Evolutionary conservation across 1,139 yeast species (phyloP).

Genomic region (Yamadazyma blattariae): DNA sequence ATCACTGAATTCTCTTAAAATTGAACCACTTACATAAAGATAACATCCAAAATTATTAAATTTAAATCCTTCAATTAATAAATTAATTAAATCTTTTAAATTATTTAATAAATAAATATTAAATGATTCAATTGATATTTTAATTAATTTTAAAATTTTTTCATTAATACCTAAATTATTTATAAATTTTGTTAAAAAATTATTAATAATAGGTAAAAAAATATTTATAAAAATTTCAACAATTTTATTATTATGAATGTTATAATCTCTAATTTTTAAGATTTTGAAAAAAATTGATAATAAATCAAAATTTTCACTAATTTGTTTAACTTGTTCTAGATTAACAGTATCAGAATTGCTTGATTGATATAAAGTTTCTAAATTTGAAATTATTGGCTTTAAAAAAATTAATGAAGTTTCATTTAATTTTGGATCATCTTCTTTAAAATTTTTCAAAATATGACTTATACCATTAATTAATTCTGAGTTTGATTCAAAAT

Average conservation of each 20-base stretch:
- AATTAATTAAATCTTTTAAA: conserved; percentile 61
- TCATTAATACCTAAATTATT: conserved; percentile 64
- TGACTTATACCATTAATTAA: conserved; percentile 90
- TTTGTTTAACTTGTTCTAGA: conserved; percentile 23
- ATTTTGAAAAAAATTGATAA: conserved; percentile 68
- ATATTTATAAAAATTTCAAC: conserved; percentile 53
- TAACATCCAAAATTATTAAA: conserved; percentile 75
- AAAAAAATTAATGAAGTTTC: conserved; percentile 53
- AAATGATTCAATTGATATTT: conserved; percentile 66
- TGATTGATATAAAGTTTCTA: conserved; percentile 27
- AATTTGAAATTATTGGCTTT: conserved; percentile 57
- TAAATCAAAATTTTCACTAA: conserved; percentile 78
- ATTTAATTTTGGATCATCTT: conserved; percentile 25
- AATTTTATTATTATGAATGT: conserved; percentile 46
- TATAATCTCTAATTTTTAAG: conserved; percentile 41
- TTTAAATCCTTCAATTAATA: conserved; percentile 66
- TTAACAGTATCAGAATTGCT: conserved; percentile 15
- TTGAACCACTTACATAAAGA: conserved; percentile 85
- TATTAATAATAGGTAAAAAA: conserved; percentile 57
- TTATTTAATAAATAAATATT: conserved; percentile 62
- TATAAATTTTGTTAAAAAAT: conserved; percentile 54
- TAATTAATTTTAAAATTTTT: conserved; percentile 65
- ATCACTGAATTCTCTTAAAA: conserved; percentile 76
- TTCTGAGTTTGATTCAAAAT: conserved; percentile 70
- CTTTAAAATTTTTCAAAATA: conserved; percentile 57